Conservation (phyloP, 2,329 filamentous ascomycete genomes). For the Fusarium nurragi region DNA sequence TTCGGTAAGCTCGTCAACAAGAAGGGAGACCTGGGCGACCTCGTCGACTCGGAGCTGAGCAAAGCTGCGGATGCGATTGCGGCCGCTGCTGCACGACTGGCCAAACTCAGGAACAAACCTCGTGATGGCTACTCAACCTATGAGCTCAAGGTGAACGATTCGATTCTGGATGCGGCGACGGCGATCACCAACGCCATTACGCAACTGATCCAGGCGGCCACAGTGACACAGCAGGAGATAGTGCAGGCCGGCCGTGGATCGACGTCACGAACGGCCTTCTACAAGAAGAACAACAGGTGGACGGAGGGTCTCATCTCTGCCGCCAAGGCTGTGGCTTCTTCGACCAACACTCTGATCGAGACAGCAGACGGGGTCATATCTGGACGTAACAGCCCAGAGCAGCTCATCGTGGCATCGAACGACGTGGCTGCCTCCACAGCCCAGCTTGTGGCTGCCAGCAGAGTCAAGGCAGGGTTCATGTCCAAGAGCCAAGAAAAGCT, state of each 20-base stretch:
- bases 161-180: constrained; percentile 90
- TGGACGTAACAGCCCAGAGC: constrained; percentile 91
- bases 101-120: constrained; percentile 96
- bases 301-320: constrained; percentile 97
- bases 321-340: constrained; percentile 92
- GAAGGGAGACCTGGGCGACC: constrained; percentile 88
- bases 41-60: constrained; percentile 89
- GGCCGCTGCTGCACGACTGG: constrained; percentile 86
- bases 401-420: constrained; percentile 97
- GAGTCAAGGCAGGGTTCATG: constrained; percentile 98
- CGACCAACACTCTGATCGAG: constrained; percentile 96
- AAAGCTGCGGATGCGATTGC: constrained; percentile 97
- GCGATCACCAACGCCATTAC: constrained; percentile 95
- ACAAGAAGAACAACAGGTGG: constrained; percentile 99
- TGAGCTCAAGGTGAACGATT: constrained; percentile 94
- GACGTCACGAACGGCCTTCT: constrained; percentile 90
- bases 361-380: constrained; percentile 96
- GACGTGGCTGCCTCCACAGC: constrained; percentile 96
- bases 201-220: constrained; percentile 93
- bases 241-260: constrained; percentile 90
- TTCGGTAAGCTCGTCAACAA: constrained; percentile 81
- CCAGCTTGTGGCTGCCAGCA: constrained; percentile 92
- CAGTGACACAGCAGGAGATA: constrained; percentile 93
- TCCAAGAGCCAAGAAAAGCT: constrained; percentile 93
- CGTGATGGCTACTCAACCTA: constrained; percentile 95